A percentile compares a stretch with the other conserved stretches of the same genome.
Conservation (phyloP, 2,329 filamentous ascomycete species). For the Stenocarpella maydis region DNA sequence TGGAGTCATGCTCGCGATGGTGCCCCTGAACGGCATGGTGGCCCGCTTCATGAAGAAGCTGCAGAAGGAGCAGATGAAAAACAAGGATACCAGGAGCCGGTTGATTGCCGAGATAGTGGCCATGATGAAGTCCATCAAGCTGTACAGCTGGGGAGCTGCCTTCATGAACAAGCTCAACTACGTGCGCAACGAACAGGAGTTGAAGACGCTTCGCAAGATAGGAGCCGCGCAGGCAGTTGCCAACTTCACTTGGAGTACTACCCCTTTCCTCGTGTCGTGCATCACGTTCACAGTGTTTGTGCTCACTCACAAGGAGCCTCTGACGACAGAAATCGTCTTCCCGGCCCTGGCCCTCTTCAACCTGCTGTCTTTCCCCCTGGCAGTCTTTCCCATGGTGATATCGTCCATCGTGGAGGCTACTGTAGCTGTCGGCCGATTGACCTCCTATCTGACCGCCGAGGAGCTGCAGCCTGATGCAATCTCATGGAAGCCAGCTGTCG, state of each 20-base stretch:
- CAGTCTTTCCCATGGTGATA: constrained; percentile 96
- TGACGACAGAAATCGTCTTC: constrained; percentile 96
- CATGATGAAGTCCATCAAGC: constrained; percentile 99
- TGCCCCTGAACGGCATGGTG: constrained; percentile 92
- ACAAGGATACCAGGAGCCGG: constrained; percentile 92
- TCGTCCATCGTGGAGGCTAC: constrained; percentile 94
- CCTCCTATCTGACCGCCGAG: constrained; percentile 84
- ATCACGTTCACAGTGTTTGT: constrained; percentile 96
- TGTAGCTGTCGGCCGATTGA: constrained; percentile 89
- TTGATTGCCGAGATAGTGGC: constrained; percentile 98
- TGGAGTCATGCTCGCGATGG: constrained; percentile 95
- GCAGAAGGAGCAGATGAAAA: constrained; percentile 98
- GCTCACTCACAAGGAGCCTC: constrained; percentile 77
- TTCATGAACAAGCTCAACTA: constrained; percentile 98
- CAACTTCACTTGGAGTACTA: constrained; percentile 98
- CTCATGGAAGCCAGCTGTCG: constrained; percentile 70
- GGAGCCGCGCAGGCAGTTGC: constrained; percentile 92
- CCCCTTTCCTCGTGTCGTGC: constrained; percentile 96
- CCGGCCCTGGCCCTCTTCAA: constrained; percentile 96
- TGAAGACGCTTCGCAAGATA: constrained; percentile 95
- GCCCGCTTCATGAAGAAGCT: constrained; percentile 92
- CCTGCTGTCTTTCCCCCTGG: constrained; percentile 90
- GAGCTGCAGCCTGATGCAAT: constrained; percentile 91
- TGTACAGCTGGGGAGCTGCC: constrained; percentile 96
- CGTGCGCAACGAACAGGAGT: constrained; percentile 93